These are phyloP conservation scores for Fusarium pseudonygamai DNA, from an alignment of 2,329 filamentous ascomycete genomes.

Conservation along the genomic window DNA sequence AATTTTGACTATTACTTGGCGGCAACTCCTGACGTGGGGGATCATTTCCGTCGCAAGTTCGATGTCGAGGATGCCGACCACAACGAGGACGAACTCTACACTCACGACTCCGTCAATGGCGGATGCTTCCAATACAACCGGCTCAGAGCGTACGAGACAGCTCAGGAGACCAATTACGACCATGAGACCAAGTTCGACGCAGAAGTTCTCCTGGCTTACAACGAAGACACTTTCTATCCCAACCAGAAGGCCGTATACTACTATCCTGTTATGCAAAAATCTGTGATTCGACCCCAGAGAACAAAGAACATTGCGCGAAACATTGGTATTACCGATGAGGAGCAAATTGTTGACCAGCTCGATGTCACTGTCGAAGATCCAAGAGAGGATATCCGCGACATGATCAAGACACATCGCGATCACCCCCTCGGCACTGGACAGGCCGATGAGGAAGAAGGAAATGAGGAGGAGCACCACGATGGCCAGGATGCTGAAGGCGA, in stretches of 20 bases:
- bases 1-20: slow-evolving; percentile 75
- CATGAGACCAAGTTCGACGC: slow-evolving; percentile 70
- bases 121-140: slow-evolving; percentile 69
- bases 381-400: slow-evolving; percentile 60
- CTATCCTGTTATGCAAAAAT: slow-evolving; percentile 74
- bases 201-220: slow-evolving; percentile 68
- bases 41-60: slow-evolving; percentile 69
- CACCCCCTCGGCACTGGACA: slow-evolving; percentile 61
- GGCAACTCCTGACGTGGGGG: slow-evolving; percentile 57
- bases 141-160: slow-evolving; percentile 71
- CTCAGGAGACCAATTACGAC: slow-evolving; percentile 65
- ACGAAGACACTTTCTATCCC: slow-evolving; percentile 61
- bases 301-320: slow-evolving; percentile 70
- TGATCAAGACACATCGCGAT: slow-evolving; percentile 62
- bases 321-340: slow-evolving; percentile 59
- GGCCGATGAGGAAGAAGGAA: slow-evolving; percentile 48
- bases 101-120: slow-evolving; percentile 56
- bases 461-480: slow-evolving; percentile 45
- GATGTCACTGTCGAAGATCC: slow-evolving; percentile 66
- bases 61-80: slow-evolving; percentile 65
- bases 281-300: slow-evolving; percentile 69
- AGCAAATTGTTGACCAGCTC: slow-evolving; percentile 64
- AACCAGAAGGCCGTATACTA: slow-evolving; percentile 70
- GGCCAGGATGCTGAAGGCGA: slow-evolving; percentile 43
- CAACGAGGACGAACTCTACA: slow-evolving; percentile 65